These are phyloP conservation scores for Oxytropis ochrocephala DNA, from an alignment of 306 rosid species.

Conservation along the genomic window DNA sequence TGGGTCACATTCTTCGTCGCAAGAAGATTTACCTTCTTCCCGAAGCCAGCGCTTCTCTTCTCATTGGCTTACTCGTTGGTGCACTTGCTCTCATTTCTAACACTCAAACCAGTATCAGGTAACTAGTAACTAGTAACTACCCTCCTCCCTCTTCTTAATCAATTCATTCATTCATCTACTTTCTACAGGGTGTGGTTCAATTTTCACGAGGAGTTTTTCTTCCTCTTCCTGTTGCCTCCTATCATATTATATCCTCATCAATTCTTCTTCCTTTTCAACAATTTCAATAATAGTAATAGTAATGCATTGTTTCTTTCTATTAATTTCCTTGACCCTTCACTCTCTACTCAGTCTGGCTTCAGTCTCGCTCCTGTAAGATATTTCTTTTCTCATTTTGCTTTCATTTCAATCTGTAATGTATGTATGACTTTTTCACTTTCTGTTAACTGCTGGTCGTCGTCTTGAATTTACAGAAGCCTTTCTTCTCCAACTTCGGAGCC, in stretches of 20 bases:
- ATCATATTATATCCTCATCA: constrained; percentile 90
- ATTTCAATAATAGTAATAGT: too few species aligned
- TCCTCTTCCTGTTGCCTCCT: constrained; percentile 91
- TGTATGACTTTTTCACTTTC: not conserved
- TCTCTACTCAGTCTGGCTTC: constrained; percentile 93
- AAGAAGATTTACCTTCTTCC: constrained; percentile 81
- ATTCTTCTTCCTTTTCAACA: not conserved
- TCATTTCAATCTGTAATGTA: not conserved
- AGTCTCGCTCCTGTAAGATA: constrained; percentile 91
- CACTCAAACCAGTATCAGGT: constrained; percentile 88
- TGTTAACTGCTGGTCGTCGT: not conserved
- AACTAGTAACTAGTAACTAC: not conserved
- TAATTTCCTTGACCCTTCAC: constrained; percentile 48
- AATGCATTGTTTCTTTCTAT: constrained; percentile 6
- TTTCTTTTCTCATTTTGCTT: not conserved
- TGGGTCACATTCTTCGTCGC: constrained; percentile 97
- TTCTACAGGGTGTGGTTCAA: constrained; percentile 83
- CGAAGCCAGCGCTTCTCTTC: constrained; percentile 98
- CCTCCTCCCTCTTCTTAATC: not conserved
- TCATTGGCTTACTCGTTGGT: constrained; percentile 72
- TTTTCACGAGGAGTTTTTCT: constrained; percentile 96
- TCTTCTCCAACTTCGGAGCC: constrained; percentile 98
- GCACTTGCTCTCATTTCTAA: constrained; percentile 82
- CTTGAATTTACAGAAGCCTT: constrained; percentile 61
- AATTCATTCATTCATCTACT: not conserved